A percentile compares a stretch with the other conserved stretches of the same genome.
These are phyloP conservation scores for Tillandsia fasciculata DNA, from an alignment of 176 grass and related monocot genomes.

Conservation along the genomic window DNA sequence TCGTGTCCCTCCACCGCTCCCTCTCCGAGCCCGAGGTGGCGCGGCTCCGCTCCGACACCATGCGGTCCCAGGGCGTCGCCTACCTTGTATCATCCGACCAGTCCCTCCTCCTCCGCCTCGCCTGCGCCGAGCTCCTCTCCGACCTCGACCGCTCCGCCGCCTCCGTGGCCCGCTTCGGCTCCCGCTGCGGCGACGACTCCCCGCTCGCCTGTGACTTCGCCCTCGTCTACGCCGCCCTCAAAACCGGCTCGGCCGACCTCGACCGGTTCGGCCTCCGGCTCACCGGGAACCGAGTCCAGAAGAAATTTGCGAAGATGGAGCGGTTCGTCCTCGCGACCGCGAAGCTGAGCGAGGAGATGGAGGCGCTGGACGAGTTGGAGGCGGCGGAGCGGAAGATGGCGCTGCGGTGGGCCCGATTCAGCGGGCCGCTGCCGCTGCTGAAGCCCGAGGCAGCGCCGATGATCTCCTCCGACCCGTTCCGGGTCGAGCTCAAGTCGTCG, in stretches of 20 bases:
- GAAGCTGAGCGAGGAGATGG: conserved; percentile 66
- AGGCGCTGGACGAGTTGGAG: conserved; percentile 58
- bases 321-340: conserved; percentile 42
- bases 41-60: conserved; percentile 53
- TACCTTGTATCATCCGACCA: conserved; percentile 87
- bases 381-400: conserved; percentile 53
- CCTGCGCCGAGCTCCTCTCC: conserved; percentile 59
- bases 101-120: conserved; percentile 58
- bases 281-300: conserved; percentile 6
- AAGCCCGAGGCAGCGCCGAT: neutral
- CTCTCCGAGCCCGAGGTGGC: conserved; percentile 51
- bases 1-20: conserved; percentile 65
- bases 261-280: conserved; percentile 41
- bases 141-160: conserved; percentile 50
- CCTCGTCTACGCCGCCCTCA: conserved; percentile 40
- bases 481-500: conserved; percentile 60
- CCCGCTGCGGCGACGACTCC: conserved; percentile 30
- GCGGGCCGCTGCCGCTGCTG: conserved; percentile 58
- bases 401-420: conserved; percentile 36
- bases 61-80: conserved; percentile 68
- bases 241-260: conserved; percentile 29
- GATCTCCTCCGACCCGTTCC: conserved; percentile 20
- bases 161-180: conserved; percentile 45
- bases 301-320: conserved; percentile 72
- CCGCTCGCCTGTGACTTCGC: conserved; percentile 39